These are phyloP conservation scores for Pseudopediastrum boryanum DNA, from an alignment of 139 green algal genomes.

Conservation along the genomic window DNA sequence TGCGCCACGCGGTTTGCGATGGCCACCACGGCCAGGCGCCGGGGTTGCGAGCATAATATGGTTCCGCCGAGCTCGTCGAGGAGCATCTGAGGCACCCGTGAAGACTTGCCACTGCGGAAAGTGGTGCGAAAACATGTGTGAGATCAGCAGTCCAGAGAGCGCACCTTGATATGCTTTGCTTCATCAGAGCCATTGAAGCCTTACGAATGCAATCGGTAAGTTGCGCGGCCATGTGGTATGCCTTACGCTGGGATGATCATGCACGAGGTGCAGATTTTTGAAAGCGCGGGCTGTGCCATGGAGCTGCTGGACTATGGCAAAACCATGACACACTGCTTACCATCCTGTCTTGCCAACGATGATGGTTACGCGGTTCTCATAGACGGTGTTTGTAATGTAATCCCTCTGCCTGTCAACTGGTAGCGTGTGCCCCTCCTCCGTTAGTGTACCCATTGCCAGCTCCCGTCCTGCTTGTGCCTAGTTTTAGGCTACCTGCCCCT, in stretches of 20 bases:
- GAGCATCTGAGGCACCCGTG: slow-evolving; percentile 50
- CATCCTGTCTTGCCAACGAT: slow-evolving; percentile 33
- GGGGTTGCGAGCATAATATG: slow-evolving; percentile 41
- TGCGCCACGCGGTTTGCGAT: slow-evolving; percentile 42
- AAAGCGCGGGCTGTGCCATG: background rate
- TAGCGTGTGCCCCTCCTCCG: too few species aligned
- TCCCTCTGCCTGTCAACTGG: slow-evolving; percentile 21
- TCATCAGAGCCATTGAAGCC: background rate
- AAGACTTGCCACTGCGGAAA: slow-evolving; percentile 44
- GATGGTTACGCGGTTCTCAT: slow-evolving; percentile 20
- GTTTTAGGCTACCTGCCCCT: too few species aligned
- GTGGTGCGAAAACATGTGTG: background rate
- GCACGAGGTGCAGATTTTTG: background rate
- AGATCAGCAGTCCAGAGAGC: background rate
- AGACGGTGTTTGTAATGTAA: slow-evolving; percentile 18
- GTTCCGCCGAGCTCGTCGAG: slow-evolving; percentile 21
- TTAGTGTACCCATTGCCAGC: too few species aligned
- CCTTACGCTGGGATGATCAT: background rate
- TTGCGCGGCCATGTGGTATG: background rate
- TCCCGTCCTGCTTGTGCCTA: too few species aligned
- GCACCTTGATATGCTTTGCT: background rate
- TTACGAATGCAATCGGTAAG: background rate
- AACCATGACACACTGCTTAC: background rate
- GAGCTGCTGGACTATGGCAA: background rate
- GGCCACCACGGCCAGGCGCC: slow-evolving; percentile 33